phyloP scores from a whole-genome alignment of 805 yeast species.

The Vanderwaltozyma polyspora region DNA sequence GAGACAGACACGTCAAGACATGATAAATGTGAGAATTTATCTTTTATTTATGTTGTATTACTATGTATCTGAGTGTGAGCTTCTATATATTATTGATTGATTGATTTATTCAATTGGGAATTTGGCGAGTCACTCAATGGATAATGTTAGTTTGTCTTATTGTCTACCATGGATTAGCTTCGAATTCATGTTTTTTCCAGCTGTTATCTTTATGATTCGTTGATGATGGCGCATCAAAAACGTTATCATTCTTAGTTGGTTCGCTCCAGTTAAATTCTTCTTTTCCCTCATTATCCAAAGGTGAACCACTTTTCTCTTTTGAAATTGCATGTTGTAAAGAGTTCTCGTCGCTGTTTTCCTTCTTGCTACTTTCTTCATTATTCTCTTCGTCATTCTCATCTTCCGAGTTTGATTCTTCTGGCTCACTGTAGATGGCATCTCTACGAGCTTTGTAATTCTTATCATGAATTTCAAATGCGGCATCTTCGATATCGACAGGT shows the following conservation, averaged over 20 bases:
- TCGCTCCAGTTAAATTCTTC: too few relatives aligned
- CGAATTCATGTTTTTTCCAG: slow-evolving; percentile 42
- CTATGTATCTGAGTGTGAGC: too few relatives aligned
- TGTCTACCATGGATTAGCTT: slow-evolving; percentile 54
- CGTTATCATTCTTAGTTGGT: too few relatives aligned
- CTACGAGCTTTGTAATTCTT: slow-evolving; percentile 22
- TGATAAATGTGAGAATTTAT: too few relatives aligned
- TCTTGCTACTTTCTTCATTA: slow-evolving; percentile 7
- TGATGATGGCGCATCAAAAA: slow-evolving; percentile 37
- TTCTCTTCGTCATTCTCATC: slow-evolving; percentile 8
- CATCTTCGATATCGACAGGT: slow-evolving; percentile 60
- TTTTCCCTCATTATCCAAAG: slow-evolving; percentile 28
- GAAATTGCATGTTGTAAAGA: too few relatives aligned
- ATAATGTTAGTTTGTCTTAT: background rate
- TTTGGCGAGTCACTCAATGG: background rate
- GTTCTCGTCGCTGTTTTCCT: slow-evolving; percentile 7
- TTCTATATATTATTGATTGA: background rate
- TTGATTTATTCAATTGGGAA: background rate
- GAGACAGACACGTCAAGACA: too few relatives aligned
- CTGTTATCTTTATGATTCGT: slow-evolving; percentile 16
- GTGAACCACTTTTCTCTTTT: too few relatives aligned
- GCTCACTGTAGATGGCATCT: slow-evolving; percentile 11
- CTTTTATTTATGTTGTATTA: too few relatives aligned
- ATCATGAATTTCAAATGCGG: slow-evolving; percentile 56
- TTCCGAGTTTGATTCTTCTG: slow-evolving; percentile 6